A percentile compares a stretch with the other conserved stretches of the same genome.
phyloP scores from a whole-genome alignment of 2,329 filamentous ascomycete species.

The Colletotrichum plurivorum region DNA sequence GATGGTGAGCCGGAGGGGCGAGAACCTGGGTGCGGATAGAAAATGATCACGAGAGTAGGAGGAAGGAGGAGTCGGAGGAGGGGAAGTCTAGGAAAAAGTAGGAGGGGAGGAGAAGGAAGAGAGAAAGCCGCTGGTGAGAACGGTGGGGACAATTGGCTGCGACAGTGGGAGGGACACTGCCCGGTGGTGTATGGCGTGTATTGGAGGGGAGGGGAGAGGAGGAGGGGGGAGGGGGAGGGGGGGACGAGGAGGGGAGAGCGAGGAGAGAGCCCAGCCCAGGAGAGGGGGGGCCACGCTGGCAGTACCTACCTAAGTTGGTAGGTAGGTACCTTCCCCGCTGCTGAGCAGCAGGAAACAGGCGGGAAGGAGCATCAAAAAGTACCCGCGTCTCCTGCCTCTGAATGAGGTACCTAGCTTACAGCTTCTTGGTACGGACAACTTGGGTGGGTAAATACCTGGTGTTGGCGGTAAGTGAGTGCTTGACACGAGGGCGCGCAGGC shows the following conservation, averaged over 20 bases:
- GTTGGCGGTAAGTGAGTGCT: not conserved
- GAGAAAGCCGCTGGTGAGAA: conserved; percentile 35
- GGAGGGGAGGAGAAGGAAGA: conserved; percentile 36
- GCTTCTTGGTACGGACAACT: not conserved
- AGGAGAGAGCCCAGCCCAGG: conserved; percentile 10
- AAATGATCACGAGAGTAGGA: conserved; percentile 42
- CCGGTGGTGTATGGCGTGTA: conserved; percentile 4
- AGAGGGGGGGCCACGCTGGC: conserved; percentile 30
- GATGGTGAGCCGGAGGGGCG: conserved; percentile 50
- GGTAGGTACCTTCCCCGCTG: conserved; percentile 23
- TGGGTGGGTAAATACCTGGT: not conserved
- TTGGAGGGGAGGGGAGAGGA: conserved; percentile 31
- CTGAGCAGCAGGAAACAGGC: conserved; percentile 25
- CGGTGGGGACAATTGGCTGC: conserved; percentile 38
- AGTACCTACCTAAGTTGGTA: conserved; percentile 25
- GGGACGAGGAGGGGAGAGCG: not conserved
- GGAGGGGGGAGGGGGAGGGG: not conserved
- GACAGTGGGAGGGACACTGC: conserved; percentile 31
- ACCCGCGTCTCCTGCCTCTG: conserved; percentile 5
- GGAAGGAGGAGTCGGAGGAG: conserved; percentile 34
- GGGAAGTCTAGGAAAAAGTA: conserved; percentile 39
- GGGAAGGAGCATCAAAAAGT: conserved; percentile 6
- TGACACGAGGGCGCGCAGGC: conserved; percentile 4
- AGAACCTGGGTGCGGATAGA: conserved; percentile 48
- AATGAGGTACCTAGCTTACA: not conserved